Evolutionary conservation across 2,329 filamentous ascomycete species (phyloP), one percentile per base, ranked within the genome.

Genomic region (Fusarium dimerum): DNA sequence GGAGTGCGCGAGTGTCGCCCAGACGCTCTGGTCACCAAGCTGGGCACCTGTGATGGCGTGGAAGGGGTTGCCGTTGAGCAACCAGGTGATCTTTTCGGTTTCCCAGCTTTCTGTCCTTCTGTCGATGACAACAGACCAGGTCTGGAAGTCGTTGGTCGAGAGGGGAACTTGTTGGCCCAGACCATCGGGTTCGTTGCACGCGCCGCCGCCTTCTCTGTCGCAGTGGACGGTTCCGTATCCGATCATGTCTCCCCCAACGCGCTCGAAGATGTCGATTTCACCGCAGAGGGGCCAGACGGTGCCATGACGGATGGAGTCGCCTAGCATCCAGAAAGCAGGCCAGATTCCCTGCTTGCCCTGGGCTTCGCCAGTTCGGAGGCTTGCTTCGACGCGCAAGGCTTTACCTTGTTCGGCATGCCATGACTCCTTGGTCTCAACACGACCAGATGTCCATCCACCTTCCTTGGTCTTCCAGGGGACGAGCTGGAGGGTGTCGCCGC

Each of bases 321-420:
- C 78, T 1, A 81, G 72, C 48, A 79, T 67, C 78, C 78, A 81
- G 61, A 81, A 81, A 4, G 78, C 78, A 3, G 78, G 78, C 78
- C 78, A 81, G 56, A 81, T 70, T 12, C 78, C 78, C 58, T 76
- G 71, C 67, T 79, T 78, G 45, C 71, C 68, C 30, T 57, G 57
- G 15, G 63, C 51, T 11, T 66, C 48, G 32, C 78, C 79, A 54
- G 78, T 77, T 8, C 77, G 74, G 48, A 81, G 68, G 40, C 66
- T 66, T 10, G 74, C 73, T 64, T 81, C 76, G 44, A 74, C 71
- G 32, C 76, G 63, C 38, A 78, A 78, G 43, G 64, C 59, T 34
- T 67, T 66, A 44, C 75, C 76, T 2, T 71, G 63, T 15, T 66
- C 42, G 0, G 78, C 76, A 3, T 73, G 74, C 68, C 77, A 81